Evolutionary conservation across 768 basidiomycete genomes (phyloP), one percentile per base, ranked within the genome.

Genomic region (Lepiota brunneoincarnata): DNA sequence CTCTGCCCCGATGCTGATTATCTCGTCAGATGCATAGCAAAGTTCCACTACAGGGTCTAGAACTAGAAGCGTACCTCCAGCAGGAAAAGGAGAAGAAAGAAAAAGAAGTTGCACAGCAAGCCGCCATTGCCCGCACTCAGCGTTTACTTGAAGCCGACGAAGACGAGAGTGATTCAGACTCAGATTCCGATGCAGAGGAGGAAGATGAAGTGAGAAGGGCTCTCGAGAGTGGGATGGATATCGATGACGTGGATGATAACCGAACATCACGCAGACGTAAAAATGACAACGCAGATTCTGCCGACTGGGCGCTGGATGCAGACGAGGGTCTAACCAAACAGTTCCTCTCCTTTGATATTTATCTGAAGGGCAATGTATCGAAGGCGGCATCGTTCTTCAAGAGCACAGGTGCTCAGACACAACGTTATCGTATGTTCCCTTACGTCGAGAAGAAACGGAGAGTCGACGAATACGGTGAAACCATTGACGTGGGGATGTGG

Each of bases 381-480:
- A 89, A 90, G 59, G 77, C 88, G 21, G 89, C 84, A 1, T 86
- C 87, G 2, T 94, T 93, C 73, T 96, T 94, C 78, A 93, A 93
- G 68, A 87, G 75, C 54, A 74, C 83, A 7, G 83, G 83, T 12
- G 76, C 78, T 9, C 86, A 89, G 59, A 73, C 80, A 14, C 91
- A 89, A 58, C 77, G 97, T 49, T 98, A 91, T 68, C 80, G 96
- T 59, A 98, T 98, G 94, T 98, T 98, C 72, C 97, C 97, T 0
- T 94, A 93, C 59, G 84, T 96, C 24, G 96, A 98, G 72, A 88
- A 91, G 70, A 91, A 89, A 64, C 76, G 93, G 59, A 80, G 90
- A 59, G 91, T 98, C 18, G 97, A 99, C 65, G 91, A 91, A 60
- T 99, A 92, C 66, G 97, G 97, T 7, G 97, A 99, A 75, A 89